Conservation (phyloP, 805 yeast species). For the Cyberlindnera bimundalis region DNA sequence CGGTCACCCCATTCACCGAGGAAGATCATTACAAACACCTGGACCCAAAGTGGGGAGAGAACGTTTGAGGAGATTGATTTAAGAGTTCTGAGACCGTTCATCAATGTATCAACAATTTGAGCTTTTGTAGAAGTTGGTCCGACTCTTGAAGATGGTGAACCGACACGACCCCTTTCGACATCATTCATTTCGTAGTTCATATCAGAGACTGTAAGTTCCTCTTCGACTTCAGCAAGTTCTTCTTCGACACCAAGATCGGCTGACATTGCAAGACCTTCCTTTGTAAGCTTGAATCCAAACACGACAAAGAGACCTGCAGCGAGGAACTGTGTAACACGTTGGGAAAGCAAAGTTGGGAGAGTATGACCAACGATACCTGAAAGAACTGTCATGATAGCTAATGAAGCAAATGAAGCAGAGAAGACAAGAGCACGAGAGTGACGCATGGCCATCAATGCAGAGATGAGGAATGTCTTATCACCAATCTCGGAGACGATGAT, state of each 20-base stretch:
- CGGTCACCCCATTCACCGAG: conserved; percentile 99
- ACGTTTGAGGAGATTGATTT: conserved; percentile 30
- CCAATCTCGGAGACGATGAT: conserved; percentile 95
- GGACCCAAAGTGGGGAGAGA: conserved; percentile 88
- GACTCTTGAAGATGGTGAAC: neutral
- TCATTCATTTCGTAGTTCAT: conserved; percentile 47
- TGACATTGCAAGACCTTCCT: conserved; percentile 82
- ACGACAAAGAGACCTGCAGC: conserved; percentile 81
- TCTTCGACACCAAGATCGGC: conserved; percentile 86
- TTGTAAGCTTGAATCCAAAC: conserved; percentile 71
- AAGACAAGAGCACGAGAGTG: conserved; percentile 83
- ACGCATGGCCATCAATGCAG: conserved; percentile 98
- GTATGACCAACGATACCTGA: conserved; percentile 92
- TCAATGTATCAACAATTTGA: neutral
- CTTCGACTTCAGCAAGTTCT: conserved; percentile 95
- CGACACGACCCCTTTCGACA: conserved; percentile 45
- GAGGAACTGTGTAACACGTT: conserved; percentile 70
- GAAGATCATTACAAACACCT: conserved; percentile 93
- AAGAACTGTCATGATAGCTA: conserved; percentile 85
- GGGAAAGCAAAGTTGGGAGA: conserved; percentile 78
- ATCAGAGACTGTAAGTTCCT: conserved; percentile 71
- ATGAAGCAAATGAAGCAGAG: conserved; percentile 78
- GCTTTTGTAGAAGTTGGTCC: conserved; percentile 7
- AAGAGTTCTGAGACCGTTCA: conserved; percentile 13
- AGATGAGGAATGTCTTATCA: conserved; percentile 94